These are phyloP conservation scores for Achaetomiella virescens DNA, from an alignment of 495 filamentous ascomycete species.

Conservation along the genomic window DNA sequence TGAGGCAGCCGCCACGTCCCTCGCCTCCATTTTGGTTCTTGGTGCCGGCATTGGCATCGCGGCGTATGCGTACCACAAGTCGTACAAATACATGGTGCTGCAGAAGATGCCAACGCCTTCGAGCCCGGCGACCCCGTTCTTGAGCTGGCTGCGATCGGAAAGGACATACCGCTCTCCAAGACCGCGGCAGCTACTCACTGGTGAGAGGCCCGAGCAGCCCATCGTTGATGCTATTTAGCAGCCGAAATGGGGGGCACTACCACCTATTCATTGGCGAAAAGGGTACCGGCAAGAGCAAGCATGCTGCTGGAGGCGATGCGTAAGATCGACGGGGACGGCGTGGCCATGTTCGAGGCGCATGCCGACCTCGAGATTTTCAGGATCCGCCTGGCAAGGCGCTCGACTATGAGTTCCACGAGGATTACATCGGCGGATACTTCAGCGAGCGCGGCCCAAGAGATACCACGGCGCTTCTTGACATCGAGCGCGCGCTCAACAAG, in stretches of 20 bases:
- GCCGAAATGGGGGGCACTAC: constrained; percentile 68
- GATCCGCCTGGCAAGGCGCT: constrained; percentile 80
- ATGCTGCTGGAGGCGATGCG: constrained; percentile 95
- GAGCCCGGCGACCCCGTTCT: constrained; percentile 85
- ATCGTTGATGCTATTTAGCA: constrained; percentile 75
- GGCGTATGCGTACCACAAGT: constrained; percentile 77
- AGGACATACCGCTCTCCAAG: constrained; percentile 43
- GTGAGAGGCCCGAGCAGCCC: constrained; percentile 69
- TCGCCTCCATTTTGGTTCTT: constrained; percentile 77
- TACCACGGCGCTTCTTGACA: constrained; percentile 82
- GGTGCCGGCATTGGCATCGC: constrained; percentile 64
- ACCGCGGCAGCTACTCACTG: constrained; percentile 62
- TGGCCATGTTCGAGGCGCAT: constrained; percentile 93
- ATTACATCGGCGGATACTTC: constrained; percentile 93
- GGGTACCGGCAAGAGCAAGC: constrained; percentile 88
- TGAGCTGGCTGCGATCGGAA: constrained; percentile 71
- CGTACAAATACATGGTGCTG: constrained; percentile 84
- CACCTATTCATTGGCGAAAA: constrained; percentile 94
- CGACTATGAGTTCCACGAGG: constrained; percentile 84
- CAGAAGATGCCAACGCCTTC: constrained; percentile 93
- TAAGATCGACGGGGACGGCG: constrained; percentile 76
- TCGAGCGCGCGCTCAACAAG: constrained; percentile 95
- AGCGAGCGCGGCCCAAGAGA: constrained; percentile 89
- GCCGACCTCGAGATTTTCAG: constrained; percentile 93
- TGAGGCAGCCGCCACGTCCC: constrained; percentile 78